These are phyloP conservation scores for Aleurites moluccanus DNA, from an alignment of 441 rosid species.

Conservation along the genomic window DNA sequence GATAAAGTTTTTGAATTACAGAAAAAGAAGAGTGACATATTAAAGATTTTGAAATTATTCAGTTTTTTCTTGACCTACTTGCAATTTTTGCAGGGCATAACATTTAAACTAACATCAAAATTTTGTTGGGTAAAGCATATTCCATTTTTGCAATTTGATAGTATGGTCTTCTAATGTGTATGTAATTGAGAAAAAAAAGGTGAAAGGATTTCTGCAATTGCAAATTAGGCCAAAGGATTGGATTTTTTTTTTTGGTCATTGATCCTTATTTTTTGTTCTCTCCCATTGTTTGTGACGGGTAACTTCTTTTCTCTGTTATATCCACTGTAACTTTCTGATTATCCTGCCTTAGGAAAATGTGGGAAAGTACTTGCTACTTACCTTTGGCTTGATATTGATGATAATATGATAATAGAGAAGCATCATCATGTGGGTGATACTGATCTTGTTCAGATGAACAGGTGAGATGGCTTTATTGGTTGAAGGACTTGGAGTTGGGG, in stretches of 20 bases:
- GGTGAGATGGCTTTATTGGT: constrained; percentile 75
- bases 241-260: too few relatives aligned
- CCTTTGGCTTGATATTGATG: constrained; percentile 2
- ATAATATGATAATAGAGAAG: constrained; percentile 5
- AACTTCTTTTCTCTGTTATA: background rate
- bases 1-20: too few relatives aligned
- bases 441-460: constrained; percentile 31
- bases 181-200: background rate
- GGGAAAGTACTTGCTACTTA: background rate
- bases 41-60: background rate
- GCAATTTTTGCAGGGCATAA: too few relatives aligned
- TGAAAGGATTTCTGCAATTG: background rate
- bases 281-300: background rate
- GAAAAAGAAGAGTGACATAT: too few relatives aligned
- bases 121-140: background rate
- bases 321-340: background rate
- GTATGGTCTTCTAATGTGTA: background rate
- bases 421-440: constrained; percentile 14
- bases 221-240: too few relatives aligned
- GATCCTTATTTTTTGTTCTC: too few relatives aligned
- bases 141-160: background rate
- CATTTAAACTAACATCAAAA: too few relatives aligned
- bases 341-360: background rate
- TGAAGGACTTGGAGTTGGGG: constrained; percentile 69
- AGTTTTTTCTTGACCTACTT: too few relatives aligned